phyloP scores from a whole-genome alignment of 495 filamentous ascomycete species.

The Recurvomyces mirabilis region DNA sequence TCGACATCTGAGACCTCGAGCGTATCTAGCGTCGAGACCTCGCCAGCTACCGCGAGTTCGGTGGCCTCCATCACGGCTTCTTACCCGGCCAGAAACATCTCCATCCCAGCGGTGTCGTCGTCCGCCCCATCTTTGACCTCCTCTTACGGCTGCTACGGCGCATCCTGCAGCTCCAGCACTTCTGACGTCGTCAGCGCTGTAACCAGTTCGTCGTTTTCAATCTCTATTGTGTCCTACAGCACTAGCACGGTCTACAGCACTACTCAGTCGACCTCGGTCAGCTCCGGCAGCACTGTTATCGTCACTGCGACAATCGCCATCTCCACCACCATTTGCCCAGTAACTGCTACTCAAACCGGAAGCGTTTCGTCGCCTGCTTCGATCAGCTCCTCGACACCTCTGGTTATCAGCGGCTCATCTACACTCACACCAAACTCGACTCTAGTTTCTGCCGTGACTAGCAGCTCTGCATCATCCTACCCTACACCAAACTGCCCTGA shows the following conservation, averaged over 20 bases:
- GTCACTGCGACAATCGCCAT: slow-evolving; percentile 35
- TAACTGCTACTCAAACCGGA: slow-evolving; percentile 16
- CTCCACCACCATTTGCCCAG: slow-evolving; percentile 28
- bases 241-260: slow-evolving; percentile 32
- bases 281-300: slow-evolving; percentile 16
- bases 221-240: slow-evolving; percentile 14
- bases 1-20: slow-evolving; percentile 5
- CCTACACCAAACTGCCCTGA: slow-evolving; percentile 45
- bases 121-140: not conserved
- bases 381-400: not conserved
- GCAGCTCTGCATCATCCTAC: slow-evolving; percentile 19
- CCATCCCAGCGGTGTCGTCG: not conserved
- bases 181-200: not conserved
- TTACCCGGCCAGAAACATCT: not conserved
- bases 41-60: slow-evolving; percentile 4
- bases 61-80: not conserved
- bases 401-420: too few species aligned
- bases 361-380: not conserved
- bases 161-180: not conserved
- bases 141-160: not conserved
- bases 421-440: too few species aligned
- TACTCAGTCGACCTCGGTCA: slow-evolving; percentile 26
- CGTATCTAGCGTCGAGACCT: slow-evolving; percentile 11
- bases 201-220: not conserved
- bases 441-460: slow-evolving; percentile 12